phyloP scores from a whole-genome alignment of 2,329 filamentous ascomycete genomes.

The Beauveria varroae region DNA sequence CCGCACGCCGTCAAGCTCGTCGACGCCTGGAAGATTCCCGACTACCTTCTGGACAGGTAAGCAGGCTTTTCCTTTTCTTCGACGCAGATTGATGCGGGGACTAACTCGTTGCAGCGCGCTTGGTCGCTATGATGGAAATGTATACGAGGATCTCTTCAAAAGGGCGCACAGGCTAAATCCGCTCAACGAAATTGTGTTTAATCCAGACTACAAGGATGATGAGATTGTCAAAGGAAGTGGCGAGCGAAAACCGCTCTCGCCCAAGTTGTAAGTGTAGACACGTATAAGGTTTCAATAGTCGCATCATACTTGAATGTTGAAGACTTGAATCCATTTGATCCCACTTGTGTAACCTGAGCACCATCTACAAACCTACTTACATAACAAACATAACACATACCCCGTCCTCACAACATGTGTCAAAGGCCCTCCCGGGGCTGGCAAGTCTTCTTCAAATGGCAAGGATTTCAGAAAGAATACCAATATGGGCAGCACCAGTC shows the following conservation, averaged over 20 bases:
- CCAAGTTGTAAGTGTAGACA: background rate
- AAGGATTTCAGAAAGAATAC: background rate
- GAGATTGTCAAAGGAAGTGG: slow-evolving; percentile 10
- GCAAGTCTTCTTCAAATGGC: background rate
- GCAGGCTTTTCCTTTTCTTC: background rate
- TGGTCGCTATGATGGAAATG: slow-evolving; percentile 64
- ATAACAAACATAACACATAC: too few relatives aligned
- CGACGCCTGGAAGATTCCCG: slow-evolving; percentile 68
- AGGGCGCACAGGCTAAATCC: slow-evolving; percentile 66
- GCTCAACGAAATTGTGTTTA: slow-evolving; percentile 62
- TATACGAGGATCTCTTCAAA: slow-evolving; percentile 71
- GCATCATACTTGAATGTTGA: too few relatives aligned
- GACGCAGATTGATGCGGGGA: background rate
- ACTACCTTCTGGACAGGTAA: slow-evolving; percentile 65
- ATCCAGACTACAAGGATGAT: slow-evolving; percentile 55
- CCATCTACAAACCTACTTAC: too few relatives aligned
- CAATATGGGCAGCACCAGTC: background rate
- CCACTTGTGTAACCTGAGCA: too few relatives aligned
- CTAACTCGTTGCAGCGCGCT: slow-evolving; percentile 33
- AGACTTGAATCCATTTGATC: too few relatives aligned
- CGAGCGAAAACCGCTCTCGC: background rate
- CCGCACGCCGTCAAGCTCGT: slow-evolving; percentile 66
- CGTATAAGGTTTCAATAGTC: background rate
- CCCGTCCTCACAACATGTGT: too few relatives aligned
- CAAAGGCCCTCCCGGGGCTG: background rate